These are phyloP conservation scores for Psophocarpus tetragonolobus DNA, from an alignment of 306 rosid genomes.

Conservation along the genomic window DNA sequence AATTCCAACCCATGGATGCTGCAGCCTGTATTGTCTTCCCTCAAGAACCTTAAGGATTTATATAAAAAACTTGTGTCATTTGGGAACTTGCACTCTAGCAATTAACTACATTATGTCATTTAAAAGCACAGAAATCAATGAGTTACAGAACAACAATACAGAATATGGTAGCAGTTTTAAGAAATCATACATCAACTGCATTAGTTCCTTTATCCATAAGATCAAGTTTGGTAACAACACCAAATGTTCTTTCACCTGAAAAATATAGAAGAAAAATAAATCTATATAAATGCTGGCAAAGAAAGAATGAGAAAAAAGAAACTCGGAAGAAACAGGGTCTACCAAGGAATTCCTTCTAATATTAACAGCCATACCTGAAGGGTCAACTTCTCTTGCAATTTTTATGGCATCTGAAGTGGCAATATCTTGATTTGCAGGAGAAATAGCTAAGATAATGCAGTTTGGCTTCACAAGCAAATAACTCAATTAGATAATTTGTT, in stretches of 20 bases:
- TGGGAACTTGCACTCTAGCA: not conserved
- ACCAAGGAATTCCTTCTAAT: slow-evolving; percentile 29
- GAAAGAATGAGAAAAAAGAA: slow-evolving; percentile 21
- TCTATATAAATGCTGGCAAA: not conserved
- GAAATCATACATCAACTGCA: slow-evolving; percentile 82
- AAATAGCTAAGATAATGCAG: slow-evolving; percentile 94
- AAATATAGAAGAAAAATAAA: not conserved
- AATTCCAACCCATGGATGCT: slow-evolving; percentile 99
- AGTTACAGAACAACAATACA: slow-evolving; percentile 25
- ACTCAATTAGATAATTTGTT: slow-evolving; percentile 43
- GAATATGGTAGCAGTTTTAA: slow-evolving; percentile 28
- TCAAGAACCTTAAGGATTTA: slow-evolving; percentile 80
- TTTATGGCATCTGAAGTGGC: slow-evolving; percentile 99
- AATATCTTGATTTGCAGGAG: slow-evolving; percentile 99
- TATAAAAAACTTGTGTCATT: slow-evolving; percentile 32
- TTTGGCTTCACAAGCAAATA: slow-evolving; percentile 75
- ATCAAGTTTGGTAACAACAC: slow-evolving; percentile 96
- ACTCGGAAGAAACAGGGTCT: slow-evolving; percentile 9
- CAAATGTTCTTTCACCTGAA: slow-evolving; percentile 97
- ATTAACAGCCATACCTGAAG: slow-evolving; percentile 65
- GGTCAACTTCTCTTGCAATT: slow-evolving; percentile 94
- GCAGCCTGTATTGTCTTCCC: slow-evolving; percentile 91
- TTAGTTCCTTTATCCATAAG: slow-evolving; percentile 99
- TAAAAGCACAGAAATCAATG: slow-evolving; percentile 24
- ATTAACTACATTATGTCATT: slow-evolving; percentile 13